Base-by-base conservation (phyloP, 208 protist genomes). In the Acanthamoeba royreba region DNA sequence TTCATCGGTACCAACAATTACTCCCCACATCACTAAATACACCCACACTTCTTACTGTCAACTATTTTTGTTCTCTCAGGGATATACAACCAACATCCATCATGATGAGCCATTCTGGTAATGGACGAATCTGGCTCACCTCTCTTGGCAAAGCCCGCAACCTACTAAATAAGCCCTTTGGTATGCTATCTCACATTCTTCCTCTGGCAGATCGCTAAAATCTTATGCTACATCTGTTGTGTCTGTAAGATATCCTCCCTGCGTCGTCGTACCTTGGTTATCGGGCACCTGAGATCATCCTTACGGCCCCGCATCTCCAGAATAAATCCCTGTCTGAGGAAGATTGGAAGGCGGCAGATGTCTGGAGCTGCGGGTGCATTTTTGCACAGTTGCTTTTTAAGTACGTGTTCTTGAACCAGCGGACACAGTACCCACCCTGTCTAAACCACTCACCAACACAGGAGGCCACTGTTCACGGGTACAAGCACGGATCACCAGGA, bases 321-420 rank as follows among this genome's bases (percentile, higher is more conserved):
- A 81, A n/a, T n/a, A n/a, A 81, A 28, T 43, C 25, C 38, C 47
- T 63, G 49, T 40, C 42, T 4, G 47, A 53, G 33, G 49, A 88
- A 25, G 81, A 88, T 47, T 88, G 81, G 81, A 88, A 88, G 81
- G 81, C 81, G 13, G 81, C 81, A 42, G 81, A 88, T 47, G 81
- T 88, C 11, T 88, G 81, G 81, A 66, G 47, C 81, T 88, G 81
- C 47, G 81, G 81, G 3, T 88, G 81, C 81, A 63, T 88, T 31
- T n/a, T 88, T 13, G 81, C 47, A 11, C 81, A 88, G 25, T 25
- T 88, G 4, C 49, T 88, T 19, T 66, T 88, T 19, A 88, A 81
- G 69, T 81, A 47, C 63, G 55, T 25, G 25, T 4, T 66, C 19
- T 4, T 66, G 17, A 40, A 13, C 66, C 25, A 15, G 38, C 49